These are phyloP conservation scores for Pseudogymnoascus sp. DNA, from an alignment of 2,329 filamentous ascomycete genomes.

Conservation along the genomic window DNA sequence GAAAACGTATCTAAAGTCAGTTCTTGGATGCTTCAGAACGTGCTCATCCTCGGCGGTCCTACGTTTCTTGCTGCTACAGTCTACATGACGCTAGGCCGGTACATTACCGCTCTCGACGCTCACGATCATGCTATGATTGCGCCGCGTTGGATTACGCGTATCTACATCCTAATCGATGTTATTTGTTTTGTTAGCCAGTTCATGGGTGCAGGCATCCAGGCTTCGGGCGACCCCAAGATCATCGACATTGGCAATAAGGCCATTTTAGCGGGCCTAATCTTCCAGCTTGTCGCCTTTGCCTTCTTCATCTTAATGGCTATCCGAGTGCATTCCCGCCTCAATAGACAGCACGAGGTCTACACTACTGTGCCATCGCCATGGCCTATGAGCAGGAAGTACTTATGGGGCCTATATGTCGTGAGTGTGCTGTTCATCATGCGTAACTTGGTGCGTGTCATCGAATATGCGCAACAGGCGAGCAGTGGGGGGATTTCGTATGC, in stretches of 20 bases:
- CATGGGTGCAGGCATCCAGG: conserved; percentile 9
- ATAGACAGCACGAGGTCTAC: not conserved
- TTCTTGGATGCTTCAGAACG: conserved; percentile 34
- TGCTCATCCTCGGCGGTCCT: conserved; percentile 37
- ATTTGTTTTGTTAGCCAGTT: conserved; percentile 39
- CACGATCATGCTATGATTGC: conserved; percentile 36
- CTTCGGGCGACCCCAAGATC: conserved; percentile 2
- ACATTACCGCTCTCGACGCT: conserved; percentile 33
- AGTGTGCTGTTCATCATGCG: conserved; percentile 3
- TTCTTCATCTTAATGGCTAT: conserved; percentile 35
- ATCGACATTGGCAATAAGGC: conserved; percentile 34
- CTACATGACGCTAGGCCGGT: conserved; percentile 40
- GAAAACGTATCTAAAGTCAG: not conserved
- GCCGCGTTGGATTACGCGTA: conserved; percentile 39
- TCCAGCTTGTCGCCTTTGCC: conserved; percentile 44
- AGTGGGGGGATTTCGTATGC: conserved; percentile 3
- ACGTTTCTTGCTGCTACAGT: conserved; percentile 38
- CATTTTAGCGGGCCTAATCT: conserved; percentile 40
- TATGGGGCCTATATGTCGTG: not conserved
- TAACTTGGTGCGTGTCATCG: conserved; percentile 10
- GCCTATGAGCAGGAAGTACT: not conserved
- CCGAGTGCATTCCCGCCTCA: not conserved
- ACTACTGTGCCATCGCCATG: not conserved
- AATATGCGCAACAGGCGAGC: not conserved
- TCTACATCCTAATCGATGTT: conserved; percentile 44